Conservation (phyloP, 306 rosid genomes). For the Acacia acuminata region DNA sequence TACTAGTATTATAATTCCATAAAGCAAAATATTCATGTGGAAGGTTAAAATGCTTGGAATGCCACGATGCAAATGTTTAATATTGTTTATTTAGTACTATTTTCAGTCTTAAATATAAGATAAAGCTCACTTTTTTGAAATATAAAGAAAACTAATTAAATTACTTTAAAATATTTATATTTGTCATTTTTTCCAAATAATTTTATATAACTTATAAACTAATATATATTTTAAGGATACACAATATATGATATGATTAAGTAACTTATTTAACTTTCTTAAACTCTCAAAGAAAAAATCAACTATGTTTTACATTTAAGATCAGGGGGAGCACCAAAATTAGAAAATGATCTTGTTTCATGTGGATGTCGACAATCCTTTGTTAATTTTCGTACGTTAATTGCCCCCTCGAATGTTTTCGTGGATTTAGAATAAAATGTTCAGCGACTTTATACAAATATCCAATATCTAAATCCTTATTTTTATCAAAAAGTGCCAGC, state of each 20-base stretch:
- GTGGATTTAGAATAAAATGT: neutral
- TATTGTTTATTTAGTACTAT: neutral
- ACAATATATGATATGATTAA: no score
- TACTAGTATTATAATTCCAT: neutral
- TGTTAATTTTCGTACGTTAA: conserved; percentile 7
- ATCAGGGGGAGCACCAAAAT: neutral
- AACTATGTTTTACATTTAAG: no score
- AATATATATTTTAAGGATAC: no score
- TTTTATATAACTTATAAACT: no score
- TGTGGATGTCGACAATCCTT: conserved; percentile 4
- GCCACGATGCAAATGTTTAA: neutral
- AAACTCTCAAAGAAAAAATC: no score
- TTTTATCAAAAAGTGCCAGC: conserved; percentile 25
- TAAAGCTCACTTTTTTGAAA: no score
- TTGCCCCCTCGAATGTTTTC: conserved; percentile 18
- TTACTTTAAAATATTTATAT: no score
- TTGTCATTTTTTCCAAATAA: no score
- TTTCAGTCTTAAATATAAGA: no score
- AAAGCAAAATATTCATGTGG: conserved; percentile 2
- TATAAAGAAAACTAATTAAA: no score
- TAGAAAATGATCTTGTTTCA: neutral
- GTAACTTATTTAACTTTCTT: no score
- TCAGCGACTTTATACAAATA: neutral
- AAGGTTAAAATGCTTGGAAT: neutral
- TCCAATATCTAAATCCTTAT: neutral